A percentile compares a stretch with the other conserved stretches of the same genome.
phyloP scores from a whole-genome alignment of 2,329 filamentous ascomycete species.

The Blastomyces percursus region DNA sequence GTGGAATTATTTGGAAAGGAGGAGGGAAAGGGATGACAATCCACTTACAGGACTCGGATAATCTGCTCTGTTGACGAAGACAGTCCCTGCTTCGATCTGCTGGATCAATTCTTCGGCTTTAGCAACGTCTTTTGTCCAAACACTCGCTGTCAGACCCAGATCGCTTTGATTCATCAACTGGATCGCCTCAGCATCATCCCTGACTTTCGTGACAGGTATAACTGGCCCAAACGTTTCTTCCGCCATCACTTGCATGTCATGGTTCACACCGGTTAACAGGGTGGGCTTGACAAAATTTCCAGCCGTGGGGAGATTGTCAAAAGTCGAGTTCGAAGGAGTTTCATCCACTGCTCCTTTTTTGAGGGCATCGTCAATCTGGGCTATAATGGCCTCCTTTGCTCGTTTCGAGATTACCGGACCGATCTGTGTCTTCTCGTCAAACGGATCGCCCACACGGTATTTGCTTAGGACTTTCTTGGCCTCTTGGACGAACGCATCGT shows the following conservation, averaged over 20 bases:
- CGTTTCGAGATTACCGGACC: slow-evolving; percentile 79
- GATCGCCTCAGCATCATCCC: slow-evolving; percentile 68
- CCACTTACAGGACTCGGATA: slow-evolving; percentile 75
- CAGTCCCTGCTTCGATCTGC: slow-evolving; percentile 79
- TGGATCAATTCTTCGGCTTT: slow-evolving; percentile 67
- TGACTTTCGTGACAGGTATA: slow-evolving; percentile 81
- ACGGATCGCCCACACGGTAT: slow-evolving; percentile 83
- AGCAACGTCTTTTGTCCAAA: slow-evolving; percentile 83
- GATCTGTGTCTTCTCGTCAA: slow-evolving; percentile 65
- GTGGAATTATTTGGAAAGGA: slow-evolving; percentile 4
- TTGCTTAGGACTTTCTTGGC: slow-evolving; percentile 67
- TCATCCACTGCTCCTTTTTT: slow-evolving; percentile 71
- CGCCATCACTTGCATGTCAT: slow-evolving; percentile 78
- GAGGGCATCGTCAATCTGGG: slow-evolving; percentile 72
- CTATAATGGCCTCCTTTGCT: slow-evolving; percentile 62
- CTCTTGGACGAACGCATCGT: slow-evolving; percentile 70
- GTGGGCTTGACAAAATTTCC: slow-evolving; percentile 87
- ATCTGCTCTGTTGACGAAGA: slow-evolving; percentile 92
- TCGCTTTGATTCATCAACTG: slow-evolving; percentile 87
- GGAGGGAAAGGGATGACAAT: slow-evolving; percentile 4
- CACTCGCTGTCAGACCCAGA: slow-evolving; percentile 88
- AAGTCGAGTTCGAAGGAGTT: slow-evolving; percentile 72
- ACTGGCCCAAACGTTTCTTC: slow-evolving; percentile 94
- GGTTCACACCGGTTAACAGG: slow-evolving; percentile 65
- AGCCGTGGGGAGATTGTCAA: slow-evolving; percentile 57